These are phyloP conservation scores for Polymyxa betae DNA, from an alignment of 208 protist species.

Conservation along the genomic window DNA sequence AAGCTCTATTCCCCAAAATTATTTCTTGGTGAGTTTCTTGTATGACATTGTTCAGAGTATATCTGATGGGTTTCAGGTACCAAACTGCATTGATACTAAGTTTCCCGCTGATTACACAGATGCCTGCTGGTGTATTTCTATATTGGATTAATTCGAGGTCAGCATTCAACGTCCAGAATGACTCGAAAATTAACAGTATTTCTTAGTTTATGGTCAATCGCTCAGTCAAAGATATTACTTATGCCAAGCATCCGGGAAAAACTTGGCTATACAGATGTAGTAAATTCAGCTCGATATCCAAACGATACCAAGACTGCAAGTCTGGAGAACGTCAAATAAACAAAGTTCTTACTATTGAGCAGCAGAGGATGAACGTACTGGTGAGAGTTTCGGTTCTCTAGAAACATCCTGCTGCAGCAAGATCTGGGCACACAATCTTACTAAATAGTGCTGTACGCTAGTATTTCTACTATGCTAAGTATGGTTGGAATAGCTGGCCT, in stretches of 20 bases:
- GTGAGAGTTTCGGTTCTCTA: no score
- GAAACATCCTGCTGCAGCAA: no score
- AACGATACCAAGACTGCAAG: no score
- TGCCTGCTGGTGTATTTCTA: background rate
- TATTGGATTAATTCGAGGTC: slow-evolving; percentile 23
- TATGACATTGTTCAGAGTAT: background rate
- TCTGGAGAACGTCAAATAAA: no score
- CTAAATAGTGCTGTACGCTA: no score
- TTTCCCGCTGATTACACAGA: slow-evolving; percentile 2
- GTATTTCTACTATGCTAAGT: no score
- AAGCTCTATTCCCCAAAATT: background rate
- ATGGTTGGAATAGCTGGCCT: no score
- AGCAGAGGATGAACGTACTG: no score
- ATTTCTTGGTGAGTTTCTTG: background rate
- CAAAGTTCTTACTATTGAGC: no score
- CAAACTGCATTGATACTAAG: background rate
- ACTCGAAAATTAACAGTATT: background rate
- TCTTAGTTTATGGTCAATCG: slow-evolving; percentile 46
- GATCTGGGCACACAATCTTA: no score
- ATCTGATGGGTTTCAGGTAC: background rate
- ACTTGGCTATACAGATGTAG: slow-evolving; percentile 25
- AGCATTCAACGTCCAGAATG: background rate
- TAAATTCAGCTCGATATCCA: no score
- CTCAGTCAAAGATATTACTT: background rate
- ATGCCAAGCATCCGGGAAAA: background rate